Base-by-base conservation (phyloP, 768 basidiomycete genomes). In the Mycena epipterygia region DNA sequence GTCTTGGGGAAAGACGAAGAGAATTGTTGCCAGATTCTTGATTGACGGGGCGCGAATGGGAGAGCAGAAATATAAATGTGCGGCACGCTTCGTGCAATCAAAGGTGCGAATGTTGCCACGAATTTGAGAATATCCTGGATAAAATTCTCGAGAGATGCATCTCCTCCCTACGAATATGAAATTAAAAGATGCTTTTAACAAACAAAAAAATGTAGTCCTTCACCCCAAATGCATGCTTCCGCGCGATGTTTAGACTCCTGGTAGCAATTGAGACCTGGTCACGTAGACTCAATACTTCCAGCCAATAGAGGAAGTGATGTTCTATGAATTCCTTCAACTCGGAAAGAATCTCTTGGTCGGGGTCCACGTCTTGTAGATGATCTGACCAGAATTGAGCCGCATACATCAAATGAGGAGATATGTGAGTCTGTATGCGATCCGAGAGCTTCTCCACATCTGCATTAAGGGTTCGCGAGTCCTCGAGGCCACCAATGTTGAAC, bases 391-490 rank as follows among this genome's bases (percentile, higher is more conserved):
- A 53, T 53, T 39, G 25, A 19, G 16, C 23, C 0, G 62, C 62
- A 53, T 64, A 64, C 2, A 1, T 5, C 9, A 52, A 27, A 11
- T 19, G 49, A 27, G 49, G 5, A 17, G 33, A 49, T 4, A 59
- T 42, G 27, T 44, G 42, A 2, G 19, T 12, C 7, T 42, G 2
- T 19, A 59, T 21, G 39, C 41, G 57, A 32, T 17, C 6, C 3
- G 57, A 2, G 2, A 59, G 42, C 11, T 46, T 42, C 5, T 19
- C 14, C 7, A 51, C 37, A 13, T 64, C 37, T 13, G 17, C 35
- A 53, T 64, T 53, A 13, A 64, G 39, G n/a, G 53, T 13, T 39
- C 53, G 19, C 3, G 62, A 64, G 37, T 64, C 32, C 35, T 64
- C 39, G 16, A 64, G 51, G 25, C 16, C n/a, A 52, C 61, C 51